phyloP scores from a whole-genome alignment of 495 filamentous ascomycete species.

The Lophium mytilinum region DNA sequence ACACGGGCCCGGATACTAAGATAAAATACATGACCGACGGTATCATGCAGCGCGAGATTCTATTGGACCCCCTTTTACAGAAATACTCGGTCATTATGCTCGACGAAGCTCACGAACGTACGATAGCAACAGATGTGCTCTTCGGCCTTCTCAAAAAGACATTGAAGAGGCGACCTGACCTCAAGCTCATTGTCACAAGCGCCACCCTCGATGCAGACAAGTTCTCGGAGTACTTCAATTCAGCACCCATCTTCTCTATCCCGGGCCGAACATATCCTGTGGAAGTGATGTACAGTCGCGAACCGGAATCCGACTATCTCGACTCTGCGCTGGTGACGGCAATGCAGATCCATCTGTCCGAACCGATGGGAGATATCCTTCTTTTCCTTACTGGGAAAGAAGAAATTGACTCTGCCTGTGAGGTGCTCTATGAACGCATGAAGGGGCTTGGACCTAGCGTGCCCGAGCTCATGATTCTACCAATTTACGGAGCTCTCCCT shows the following conservation, averaged over 20 bases:
- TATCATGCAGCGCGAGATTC: conserved; percentile 91
- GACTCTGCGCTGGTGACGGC: conserved; percentile 92
- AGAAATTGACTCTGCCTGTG: conserved; percentile 93
- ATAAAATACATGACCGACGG: conserved; percentile 99
- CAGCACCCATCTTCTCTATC: conserved; percentile 92
- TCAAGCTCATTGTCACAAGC: conserved; percentile 92
- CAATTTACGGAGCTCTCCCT: conserved; percentile 87
- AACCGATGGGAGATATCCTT: conserved; percentile 85
- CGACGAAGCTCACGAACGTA: conserved; percentile 96
- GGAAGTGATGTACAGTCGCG: conserved; percentile 85
- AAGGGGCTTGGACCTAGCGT: conserved; percentile 86
- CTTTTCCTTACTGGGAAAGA: conserved; percentile 95
- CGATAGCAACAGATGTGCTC: conserved; percentile 90
- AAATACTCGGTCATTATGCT: conserved; percentile 96
- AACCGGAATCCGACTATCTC: conserved; percentile 93
- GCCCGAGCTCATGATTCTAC: conserved; percentile 85
- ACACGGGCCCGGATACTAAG: conserved; percentile 76
- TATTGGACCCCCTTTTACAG: conserved; percentile 79
- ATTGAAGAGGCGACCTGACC: conserved; percentile 70
- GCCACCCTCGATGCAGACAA: conserved; percentile 96
- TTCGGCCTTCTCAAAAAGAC: conserved; percentile 95
- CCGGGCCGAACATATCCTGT: conserved; percentile 92
- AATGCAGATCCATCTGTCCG: conserved; percentile 95
- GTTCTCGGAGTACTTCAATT: conserved; percentile 90
- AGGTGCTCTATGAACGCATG: conserved; percentile 92